Evolutionary conservation across 2,329 filamentous ascomycete genomes (phyloP), one percentile per base, ranked within the genome.

Genomic region (Botryotinia convoluta): DNA sequence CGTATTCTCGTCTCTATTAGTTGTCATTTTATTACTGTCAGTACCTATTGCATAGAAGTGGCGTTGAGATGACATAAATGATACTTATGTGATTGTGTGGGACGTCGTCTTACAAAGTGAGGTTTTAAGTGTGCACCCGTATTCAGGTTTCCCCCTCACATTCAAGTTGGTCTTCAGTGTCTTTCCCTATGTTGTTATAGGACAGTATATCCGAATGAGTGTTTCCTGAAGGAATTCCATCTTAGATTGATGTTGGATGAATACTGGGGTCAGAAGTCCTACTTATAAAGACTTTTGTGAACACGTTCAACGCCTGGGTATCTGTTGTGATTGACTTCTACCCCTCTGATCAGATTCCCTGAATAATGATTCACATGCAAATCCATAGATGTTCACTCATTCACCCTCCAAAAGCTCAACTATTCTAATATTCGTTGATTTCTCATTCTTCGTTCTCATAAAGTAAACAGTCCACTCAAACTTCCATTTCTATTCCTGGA

Each of bases 121-220:
- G 0, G 3, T 6, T 57, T 18, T 4, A 9, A 57, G 51, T 5
- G 22, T 1, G 6, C 3, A 1, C 14, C n/a, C 9, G n/a, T 7
- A 29, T 8, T 29, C 6, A n/a, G 1, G 3, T 54, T 1, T 18
- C 0, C n/a, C 16, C 14, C 51, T 29, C n/a, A 18, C 1, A 29
- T 57, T 57, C n/a, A 9, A 57, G 51, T 1, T 6, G 4, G 6
- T 54, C 1, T 29, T n/a, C n/a, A 8, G 51, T 54, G 14, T 2
- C 51, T 29, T 0, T 54, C 18, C 5, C 51, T 29, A n/a, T 12
- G 12, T n/a, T n/a, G n/a, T n/a, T n/a, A n/a, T n/a, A n/a, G n/a
- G n/a, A n/a, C n/a, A n/a, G n/a, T n/a, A n/a, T n/a, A n/a, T n/a
- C n/a, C n/a, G n/a, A n/a, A n/a, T n/a, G n/a, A n/a, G n/a, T n/a